Evolutionary conservation across 352 stramenopile genomes (phyloP), one percentile per base, ranked within the genome.

Genomic region (Phytophthora hybrid): DNA sequence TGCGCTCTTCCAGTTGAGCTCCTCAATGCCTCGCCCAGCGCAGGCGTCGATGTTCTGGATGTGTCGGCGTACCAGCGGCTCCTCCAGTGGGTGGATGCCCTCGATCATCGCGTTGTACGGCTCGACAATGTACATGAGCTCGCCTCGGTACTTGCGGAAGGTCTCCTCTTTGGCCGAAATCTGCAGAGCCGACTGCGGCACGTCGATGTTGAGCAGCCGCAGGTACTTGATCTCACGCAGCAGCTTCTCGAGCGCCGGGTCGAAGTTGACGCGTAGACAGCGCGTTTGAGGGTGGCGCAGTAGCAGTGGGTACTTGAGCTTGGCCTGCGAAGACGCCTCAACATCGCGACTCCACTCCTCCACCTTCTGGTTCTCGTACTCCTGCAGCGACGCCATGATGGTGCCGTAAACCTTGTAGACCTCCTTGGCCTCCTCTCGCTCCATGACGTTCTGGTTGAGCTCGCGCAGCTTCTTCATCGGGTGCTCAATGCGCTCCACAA

Each of bases 221-320:
- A 99, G 91, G 75, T 99, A 99, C 73, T 99, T 99, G 61, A 99
- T 98, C 82, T 99, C 98, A 21, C 98, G 92, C 39, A 99, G 79
- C 26, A 99, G 84, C 34, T 98, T 95, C 59, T 99, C 97, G 7
- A 99, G 85, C 23, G 96, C 95, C 13, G 98, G 93, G 59, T 99
- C 98, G 63, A 99, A 99, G 78, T 99, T 99, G 3, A 99, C 98
- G 13, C 90, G 84, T 2, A 99, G 79, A 31, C 97, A 94, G 6
- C 90, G 84, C 31, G 92, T 98, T 47, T 98, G 92, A 16, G 91
- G 78, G 55, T 97, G 86, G 16, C 97, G 93, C 26, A 97, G 79
- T 19, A 99, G 75, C 32, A 99, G 78, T 18, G 96, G 94, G 39
- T 98, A 91, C 73, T 98, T 98, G 39, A 99, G 92, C 74, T 99